Conservation (phyloP, 768 basidiomycete genomes). For the Tricholoma hemisulphureum region DNA sequence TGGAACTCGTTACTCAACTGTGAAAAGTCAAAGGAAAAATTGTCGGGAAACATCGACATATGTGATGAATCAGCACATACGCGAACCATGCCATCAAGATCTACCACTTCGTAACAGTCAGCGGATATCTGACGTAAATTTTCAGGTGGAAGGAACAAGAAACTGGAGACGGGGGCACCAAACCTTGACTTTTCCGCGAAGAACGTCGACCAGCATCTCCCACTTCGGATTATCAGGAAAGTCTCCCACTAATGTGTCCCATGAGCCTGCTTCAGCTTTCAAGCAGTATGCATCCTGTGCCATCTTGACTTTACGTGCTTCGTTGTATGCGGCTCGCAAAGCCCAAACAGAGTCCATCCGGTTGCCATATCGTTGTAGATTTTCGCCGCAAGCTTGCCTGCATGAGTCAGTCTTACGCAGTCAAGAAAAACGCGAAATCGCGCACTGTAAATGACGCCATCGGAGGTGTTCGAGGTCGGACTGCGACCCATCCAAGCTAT, state of each 20-base stretch:
- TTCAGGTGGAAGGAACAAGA: slow-evolving; percentile 3
- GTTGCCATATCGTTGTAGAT: slow-evolving; percentile 44
- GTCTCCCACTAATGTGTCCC: slow-evolving; percentile 34
- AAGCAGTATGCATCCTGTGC: slow-evolving; percentile 73
- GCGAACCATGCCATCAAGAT: slow-evolving; percentile 66
- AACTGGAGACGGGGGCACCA: background rate
- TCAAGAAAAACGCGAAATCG: background rate
- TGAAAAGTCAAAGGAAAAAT: background rate
- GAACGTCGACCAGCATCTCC: slow-evolving; percentile 79
- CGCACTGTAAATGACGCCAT: slow-evolving; percentile 84
- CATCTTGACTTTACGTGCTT: slow-evolving; percentile 65
- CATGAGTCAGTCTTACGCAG: slow-evolving; percentile 8
- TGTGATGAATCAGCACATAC: slow-evolving; percentile 36
- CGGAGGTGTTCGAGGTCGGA: slow-evolving; percentile 44
- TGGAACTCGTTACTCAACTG: slow-evolving; percentile 89
- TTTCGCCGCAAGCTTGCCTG: slow-evolving; percentile 66
- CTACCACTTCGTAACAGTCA: slow-evolving; percentile 74
- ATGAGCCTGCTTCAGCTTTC: slow-evolving; percentile 51
- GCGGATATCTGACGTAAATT: slow-evolving; percentile 46
- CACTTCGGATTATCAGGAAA: slow-evolving; percentile 76
- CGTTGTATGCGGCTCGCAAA: slow-evolving; percentile 75
- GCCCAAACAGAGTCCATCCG: slow-evolving; percentile 83
- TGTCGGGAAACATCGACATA: background rate
- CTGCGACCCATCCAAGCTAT: slow-evolving; percentile 49
- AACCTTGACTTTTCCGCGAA: slow-evolving; percentile 85